phyloP scores from a whole-genome alignment of 164 flowering plant genomes.

The Taxillus chinensis region DNA sequence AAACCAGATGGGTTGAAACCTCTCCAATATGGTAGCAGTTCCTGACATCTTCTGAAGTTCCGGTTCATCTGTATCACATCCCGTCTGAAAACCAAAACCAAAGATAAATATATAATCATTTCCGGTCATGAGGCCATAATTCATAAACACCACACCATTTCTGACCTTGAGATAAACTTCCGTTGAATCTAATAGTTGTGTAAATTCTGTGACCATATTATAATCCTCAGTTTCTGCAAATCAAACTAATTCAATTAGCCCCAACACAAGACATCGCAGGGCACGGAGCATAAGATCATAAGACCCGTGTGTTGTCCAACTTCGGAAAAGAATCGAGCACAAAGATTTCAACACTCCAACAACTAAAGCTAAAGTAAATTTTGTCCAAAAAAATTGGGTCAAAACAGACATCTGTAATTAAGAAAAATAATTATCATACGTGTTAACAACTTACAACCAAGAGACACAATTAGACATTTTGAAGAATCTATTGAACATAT shows the following conservation, averaged over 20 bases:
- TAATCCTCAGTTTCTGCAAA: constrained; percentile 72
- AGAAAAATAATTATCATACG: too few species aligned
- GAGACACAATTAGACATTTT: too few species aligned
- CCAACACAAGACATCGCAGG: neutral
- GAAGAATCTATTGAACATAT: too few species aligned
- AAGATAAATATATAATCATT: neutral
- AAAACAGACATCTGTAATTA: too few species aligned
- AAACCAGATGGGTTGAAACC: constrained; percentile 21
- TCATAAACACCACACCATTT: neutral
- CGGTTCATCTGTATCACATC: constrained; percentile 5
- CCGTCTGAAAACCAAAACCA: constrained; percentile 19
- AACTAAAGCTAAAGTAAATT: too few species aligned
- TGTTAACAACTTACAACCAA: too few species aligned
- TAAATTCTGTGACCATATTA: constrained; percentile 57
- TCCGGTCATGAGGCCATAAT: neutral
- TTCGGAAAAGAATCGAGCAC: too few species aligned
- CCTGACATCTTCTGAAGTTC: constrained; percentile 11
- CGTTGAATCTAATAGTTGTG: constrained; percentile 54
- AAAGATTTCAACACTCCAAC: too few species aligned
- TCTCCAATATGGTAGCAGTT: constrained; percentile 33
- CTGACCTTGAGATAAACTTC: constrained; percentile 19
- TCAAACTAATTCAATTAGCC: constrained; percentile 17
- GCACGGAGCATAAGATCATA: too few species aligned
- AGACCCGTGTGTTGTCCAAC: too few species aligned
- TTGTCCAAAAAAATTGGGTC: too few species aligned